Evolutionary conservation across 2,329 filamentous ascomycete species (phyloP), one percentile per base, ranked within the genome.

Genomic region (Talaromyces sp.): DNA sequence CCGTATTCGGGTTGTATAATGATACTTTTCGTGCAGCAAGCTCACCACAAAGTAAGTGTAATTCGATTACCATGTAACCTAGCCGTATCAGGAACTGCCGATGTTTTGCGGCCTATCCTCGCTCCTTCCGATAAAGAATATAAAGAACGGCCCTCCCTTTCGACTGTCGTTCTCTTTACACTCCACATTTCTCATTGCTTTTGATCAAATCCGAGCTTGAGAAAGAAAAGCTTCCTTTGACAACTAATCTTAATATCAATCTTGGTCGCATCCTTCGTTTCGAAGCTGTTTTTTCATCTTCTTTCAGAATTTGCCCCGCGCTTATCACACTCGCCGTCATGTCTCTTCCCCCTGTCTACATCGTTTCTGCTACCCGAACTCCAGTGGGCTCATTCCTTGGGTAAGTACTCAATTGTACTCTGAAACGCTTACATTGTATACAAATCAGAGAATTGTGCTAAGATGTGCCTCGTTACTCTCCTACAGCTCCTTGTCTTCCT

Each of bases 381-480:
- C 95, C 95, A 60, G 84, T 96, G 68, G 95, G 95, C 72, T 93
- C 91, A 68, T 99, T 99, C 81, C 86, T 96, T 73, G 95, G 95
- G 92, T 96, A 80, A 77, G 84, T 69, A 62, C 61, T 65, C 66
- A 64, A 33, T 46, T 61, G 35, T 50, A 63, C 46, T 42, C 18
- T 58, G 59, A 14, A 23, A 14, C 35, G 23, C 11, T 4, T 7
- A 12, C 1, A 21, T n/a, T 8, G 35, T 8, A 18, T 54, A 8
- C 61, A 16, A 23, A 35, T n/a, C 25, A 14, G n/a, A 50, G 25
- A 35, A 31, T 39, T 18, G 50, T 66, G 59, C 18, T 58, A 58
- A 35, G 60, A 21, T 66, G 58, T 44, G 42, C 3, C 40, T 40
- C 37, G 48, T n/a, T 39, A 39, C 23, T 18, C 46, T 31, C 48